Evolutionary conservation across 352 stramenopile genomes (phyloP).

Genomic region (Phytophthora pistaciae): DNA sequence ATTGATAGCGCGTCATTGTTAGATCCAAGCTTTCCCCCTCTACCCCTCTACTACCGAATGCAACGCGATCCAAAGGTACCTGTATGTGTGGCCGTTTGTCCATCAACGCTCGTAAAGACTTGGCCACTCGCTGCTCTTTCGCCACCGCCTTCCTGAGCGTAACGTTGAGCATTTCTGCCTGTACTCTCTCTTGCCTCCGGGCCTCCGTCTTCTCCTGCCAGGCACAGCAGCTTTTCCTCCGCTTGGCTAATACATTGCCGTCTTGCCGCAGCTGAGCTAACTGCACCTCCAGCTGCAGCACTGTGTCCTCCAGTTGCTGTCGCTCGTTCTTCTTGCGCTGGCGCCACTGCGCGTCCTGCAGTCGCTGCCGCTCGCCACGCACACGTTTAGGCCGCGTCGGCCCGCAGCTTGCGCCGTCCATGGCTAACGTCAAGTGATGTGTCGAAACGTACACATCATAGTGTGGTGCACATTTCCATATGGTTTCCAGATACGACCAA

Average conservation of each 20-base stretch:
- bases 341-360: slow-evolving; percentile 13
- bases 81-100: slow-evolving; percentile 14
- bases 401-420: background rate
- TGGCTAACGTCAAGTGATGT: background rate
- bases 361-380: slow-evolving; percentile 15
- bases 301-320: slow-evolving; percentile 7
- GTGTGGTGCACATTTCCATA: background rate
- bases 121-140: slow-evolving; percentile 15
- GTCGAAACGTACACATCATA: background rate
- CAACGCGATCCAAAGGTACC: too few species aligned
- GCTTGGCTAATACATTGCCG: background rate
- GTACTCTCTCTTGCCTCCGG: slow-evolving; percentile 6
- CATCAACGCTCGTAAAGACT: slow-evolving; percentile 11
- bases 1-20: background rate
- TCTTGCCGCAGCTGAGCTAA: slow-evolving; percentile 12
- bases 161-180: slow-evolving; percentile 21
- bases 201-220: slow-evolving; percentile 12
- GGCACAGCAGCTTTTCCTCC: background rate
- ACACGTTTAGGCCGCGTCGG: slow-evolving; percentile 8
- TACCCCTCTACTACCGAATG: background rate
- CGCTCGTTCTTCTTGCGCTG: slow-evolving; percentile 21
- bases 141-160: slow-evolving; percentile 12
- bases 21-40: background rate
- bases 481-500: background rate
- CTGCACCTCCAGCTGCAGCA: slow-evolving; percentile 11